Evolutionary conservation across 2,329 filamentous ascomycete genomes (phyloP).

Genomic region (Bretziella fagacearum): DNA sequence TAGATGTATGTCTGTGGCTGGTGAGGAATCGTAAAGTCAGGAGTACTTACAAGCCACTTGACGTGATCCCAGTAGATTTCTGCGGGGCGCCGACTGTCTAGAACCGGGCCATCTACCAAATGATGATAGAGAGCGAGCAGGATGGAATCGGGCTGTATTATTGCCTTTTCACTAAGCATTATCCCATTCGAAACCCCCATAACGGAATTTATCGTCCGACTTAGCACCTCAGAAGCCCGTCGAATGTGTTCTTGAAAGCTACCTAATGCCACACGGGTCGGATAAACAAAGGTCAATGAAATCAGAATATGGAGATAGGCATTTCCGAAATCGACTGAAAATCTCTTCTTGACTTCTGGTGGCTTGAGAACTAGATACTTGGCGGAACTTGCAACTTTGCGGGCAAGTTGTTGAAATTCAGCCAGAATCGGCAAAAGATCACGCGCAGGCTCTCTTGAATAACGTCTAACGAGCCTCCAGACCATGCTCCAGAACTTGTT

Average conservation of each 20-base stretch:
- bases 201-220: background rate
- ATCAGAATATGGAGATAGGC: slow-evolving; percentile 1
- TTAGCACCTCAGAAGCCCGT: background rate
- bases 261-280: no score
- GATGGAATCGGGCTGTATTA: background rate
- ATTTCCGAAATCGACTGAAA: background rate
- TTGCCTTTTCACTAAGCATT: background rate
- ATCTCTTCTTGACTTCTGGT: background rate
- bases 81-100: background rate
- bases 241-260: background rate
- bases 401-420: background rate
- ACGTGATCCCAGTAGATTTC: slow-evolving; percentile 2
- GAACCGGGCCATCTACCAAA: background rate
- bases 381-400: background rate
- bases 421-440: background rate
- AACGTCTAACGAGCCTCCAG: background rate
- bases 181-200: background rate
- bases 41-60: background rate
- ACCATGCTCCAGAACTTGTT: slow-evolving; percentile 18
- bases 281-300: background rate
- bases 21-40: background rate
- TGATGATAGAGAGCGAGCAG: background rate
- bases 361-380: background rate
- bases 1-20: background rate
- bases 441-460: background rate